Evolutionary conservation across 768 basidiomycete genomes (phyloP).

Genomic region (Leccinum fibrillosum): DNA sequence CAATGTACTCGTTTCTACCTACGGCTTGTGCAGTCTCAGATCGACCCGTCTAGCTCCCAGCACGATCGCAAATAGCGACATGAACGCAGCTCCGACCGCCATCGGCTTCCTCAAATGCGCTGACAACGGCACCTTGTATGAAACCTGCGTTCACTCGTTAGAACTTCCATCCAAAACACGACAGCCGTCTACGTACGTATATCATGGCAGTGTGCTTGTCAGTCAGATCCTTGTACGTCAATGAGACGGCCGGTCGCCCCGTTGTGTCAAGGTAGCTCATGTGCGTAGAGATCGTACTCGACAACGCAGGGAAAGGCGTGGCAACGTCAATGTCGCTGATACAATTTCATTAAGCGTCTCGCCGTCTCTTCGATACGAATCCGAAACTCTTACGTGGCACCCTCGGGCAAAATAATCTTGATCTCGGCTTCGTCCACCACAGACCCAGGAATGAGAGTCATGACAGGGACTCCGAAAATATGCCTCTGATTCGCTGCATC

Average conservation of each 20-base stretch:
- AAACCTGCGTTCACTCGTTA: slow-evolving; percentile 53
- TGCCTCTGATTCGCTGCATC: slow-evolving; percentile 63
- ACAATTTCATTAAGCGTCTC: slow-evolving; percentile 5
- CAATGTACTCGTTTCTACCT: slow-evolving; percentile 3
- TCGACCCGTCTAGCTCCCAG: slow-evolving; percentile 50
- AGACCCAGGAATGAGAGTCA: slow-evolving; percentile 76
- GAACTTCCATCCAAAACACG: slow-evolving; percentile 1
- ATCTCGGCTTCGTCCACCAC: slow-evolving; percentile 80
- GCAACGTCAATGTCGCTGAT: slow-evolving; percentile 72
- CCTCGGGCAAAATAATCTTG: slow-evolving; percentile 85
- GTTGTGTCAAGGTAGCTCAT: slow-evolving; percentile 88
- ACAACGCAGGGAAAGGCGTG: slow-evolving; percentile 74
- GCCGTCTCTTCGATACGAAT: slow-evolving; percentile 10
- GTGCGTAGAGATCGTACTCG: slow-evolving; percentile 61
- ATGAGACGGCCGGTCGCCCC: slow-evolving; percentile 76
- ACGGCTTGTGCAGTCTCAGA: slow-evolving; percentile 44
- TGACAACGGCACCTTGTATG: slow-evolving; percentile 76
- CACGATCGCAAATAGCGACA: slow-evolving; percentile 57
- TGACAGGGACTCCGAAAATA: slow-evolving; percentile 78
- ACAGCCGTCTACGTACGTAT: slow-evolving; percentile 57
- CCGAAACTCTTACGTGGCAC: slow-evolving; percentile 70
- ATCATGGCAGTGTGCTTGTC: slow-evolving; percentile 77
- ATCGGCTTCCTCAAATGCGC: slow-evolving; percentile 88
- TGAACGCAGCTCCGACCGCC: slow-evolving; percentile 68
- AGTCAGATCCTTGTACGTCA: slow-evolving; percentile 73